Conservation (phyloP, 441 rosid genomes). For the Aleurites moluccanus region DNA sequence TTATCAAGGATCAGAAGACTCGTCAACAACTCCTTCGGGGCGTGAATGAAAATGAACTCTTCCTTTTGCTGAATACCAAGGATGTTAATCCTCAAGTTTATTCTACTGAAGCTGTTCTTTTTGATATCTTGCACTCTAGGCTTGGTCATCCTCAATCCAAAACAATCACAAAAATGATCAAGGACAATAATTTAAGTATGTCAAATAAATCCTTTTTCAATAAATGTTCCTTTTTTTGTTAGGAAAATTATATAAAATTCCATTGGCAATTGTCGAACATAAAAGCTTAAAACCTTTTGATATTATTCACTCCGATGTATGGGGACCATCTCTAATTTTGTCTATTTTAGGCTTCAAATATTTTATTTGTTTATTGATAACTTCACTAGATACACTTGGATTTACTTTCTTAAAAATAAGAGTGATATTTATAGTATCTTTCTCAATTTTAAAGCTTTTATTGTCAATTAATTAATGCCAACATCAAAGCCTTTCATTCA, state of each 20-base stretch:
- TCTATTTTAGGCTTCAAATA: not conserved
- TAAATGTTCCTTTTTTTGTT: not conserved
- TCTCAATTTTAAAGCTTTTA: not conserved
- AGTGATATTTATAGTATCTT: not conserved
- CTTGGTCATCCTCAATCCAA: too few relatives aligned
- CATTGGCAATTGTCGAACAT: not conserved
- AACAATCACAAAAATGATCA: too few relatives aligned
- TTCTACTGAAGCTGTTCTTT: too few relatives aligned
- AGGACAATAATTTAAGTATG: too few relatives aligned
- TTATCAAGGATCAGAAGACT: not conserved
- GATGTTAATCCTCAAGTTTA: too few relatives aligned
- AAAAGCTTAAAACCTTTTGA: too few relatives aligned
- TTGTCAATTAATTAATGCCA: not conserved
- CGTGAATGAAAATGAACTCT: not conserved
- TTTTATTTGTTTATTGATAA: conserved; percentile 7
- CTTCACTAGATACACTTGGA: not conserved
- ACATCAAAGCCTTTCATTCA: not conserved
- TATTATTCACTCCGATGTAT: not conserved
- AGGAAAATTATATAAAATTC: not conserved
- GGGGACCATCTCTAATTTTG: not conserved
- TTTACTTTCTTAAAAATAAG: too few relatives aligned
- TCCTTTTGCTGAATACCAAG: too few relatives aligned
- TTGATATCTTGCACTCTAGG: too few relatives aligned
- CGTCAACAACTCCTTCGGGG: not conserved
- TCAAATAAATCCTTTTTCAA: not conserved